phyloP scores from a whole-genome alignment of 345 rosid species.

The Eucalyptus viminalis region DNA sequence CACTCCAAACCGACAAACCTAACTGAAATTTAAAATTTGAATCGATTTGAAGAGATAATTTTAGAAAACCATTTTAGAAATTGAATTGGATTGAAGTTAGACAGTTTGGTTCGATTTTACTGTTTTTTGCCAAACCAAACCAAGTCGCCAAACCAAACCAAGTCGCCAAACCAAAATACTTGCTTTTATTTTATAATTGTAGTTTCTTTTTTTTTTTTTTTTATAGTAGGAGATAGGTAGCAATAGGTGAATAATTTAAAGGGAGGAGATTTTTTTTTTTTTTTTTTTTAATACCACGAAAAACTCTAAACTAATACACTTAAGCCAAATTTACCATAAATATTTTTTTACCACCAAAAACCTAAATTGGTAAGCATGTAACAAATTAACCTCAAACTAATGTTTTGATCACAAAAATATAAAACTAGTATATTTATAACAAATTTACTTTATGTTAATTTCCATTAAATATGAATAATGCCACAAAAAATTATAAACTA shows the following conservation, averaged over 20 bases:
- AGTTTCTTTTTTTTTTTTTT: background rate
- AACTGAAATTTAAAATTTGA: background rate
- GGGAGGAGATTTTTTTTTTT: background rate
- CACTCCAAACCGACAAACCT: background rate
- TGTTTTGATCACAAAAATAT: no score
- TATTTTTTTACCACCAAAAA: no score
- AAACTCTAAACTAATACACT: background rate
- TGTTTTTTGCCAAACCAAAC: background rate
- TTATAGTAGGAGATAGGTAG: background rate
- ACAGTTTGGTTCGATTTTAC: no score
- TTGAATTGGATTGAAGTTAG: background rate
- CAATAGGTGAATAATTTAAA: background rate
- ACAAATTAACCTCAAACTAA: no score
- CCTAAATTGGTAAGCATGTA: no score
- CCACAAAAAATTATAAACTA: rapidly evolving
- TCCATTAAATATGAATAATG: no score
- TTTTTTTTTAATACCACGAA: no score
- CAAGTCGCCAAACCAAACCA: background rate
- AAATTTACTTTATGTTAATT: rapidly evolving
- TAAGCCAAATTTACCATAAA: no score
- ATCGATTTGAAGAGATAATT: background rate
- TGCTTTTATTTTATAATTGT: no score
- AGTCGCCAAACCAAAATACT: background rate
- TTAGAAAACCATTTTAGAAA: background rate
- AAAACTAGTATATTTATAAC: background rate